These are phyloP conservation scores for Mayamaea pseudoterrestris DNA, from an alignment of 108 stramenopile genomes.

Conservation along the genomic window DNA sequence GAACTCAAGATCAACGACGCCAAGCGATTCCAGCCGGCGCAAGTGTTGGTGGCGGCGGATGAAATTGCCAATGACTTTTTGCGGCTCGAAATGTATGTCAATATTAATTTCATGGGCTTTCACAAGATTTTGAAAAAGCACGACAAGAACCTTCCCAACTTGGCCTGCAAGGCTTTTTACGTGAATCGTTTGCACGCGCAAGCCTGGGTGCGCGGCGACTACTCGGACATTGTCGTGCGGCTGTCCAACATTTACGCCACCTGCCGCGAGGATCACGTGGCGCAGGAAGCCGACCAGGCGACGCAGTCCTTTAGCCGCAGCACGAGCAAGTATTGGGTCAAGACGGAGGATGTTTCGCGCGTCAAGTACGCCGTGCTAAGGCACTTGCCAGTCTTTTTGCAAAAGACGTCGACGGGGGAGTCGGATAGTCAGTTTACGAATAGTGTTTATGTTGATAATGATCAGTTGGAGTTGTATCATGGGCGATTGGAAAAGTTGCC, in stretches of 20 bases:
- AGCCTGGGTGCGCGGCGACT: constrained; percentile 93
- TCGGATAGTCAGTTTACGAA: constrained; percentile 92
- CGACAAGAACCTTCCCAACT: constrained; percentile 79
- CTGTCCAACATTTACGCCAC: constrained; percentile 68
- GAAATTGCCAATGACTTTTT: constrained; percentile 66
- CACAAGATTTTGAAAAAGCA: constrained; percentile 98
- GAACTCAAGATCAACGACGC: constrained; percentile 13
- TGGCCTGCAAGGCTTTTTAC: constrained; percentile 87
- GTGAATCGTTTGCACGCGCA: constrained; percentile 88
- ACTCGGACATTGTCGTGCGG: constrained; percentile 86
- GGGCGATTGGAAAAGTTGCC: constrained; percentile 92
- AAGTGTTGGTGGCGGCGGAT: constrained; percentile 32
- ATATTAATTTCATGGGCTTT: constrained; percentile 95
- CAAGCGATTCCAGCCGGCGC: background rate
- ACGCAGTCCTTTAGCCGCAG: constrained; percentile 77
- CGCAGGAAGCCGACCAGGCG: constrained; percentile 50
- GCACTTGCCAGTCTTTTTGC: constrained; percentile 92
- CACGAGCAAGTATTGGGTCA: constrained; percentile 98
- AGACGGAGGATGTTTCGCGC: constrained; percentile 85
- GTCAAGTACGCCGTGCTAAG: constrained; percentile 88
- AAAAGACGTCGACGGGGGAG: constrained; percentile 83
- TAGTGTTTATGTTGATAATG: constrained; percentile 85
- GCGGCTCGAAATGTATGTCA: constrained; percentile 91
- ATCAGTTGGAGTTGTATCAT: constrained; percentile 89
- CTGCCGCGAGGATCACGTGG: constrained; percentile 68